phyloP scores from a whole-genome alignment of 345 rosid species.

The Rhodomyrtus tomentosa region DNA sequence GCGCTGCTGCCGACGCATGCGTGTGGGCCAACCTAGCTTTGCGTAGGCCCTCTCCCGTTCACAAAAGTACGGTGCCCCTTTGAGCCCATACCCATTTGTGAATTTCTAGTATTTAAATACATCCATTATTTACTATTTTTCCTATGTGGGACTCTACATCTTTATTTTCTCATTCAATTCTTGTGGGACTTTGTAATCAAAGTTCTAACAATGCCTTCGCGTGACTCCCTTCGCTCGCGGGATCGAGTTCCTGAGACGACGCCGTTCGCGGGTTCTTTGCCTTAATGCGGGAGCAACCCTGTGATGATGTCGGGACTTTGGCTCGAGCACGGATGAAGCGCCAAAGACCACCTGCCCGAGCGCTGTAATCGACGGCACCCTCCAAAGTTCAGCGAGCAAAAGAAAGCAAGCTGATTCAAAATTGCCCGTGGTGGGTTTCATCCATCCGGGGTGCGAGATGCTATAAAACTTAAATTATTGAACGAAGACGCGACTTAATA shows the following conservation, averaged over 20 bases:
- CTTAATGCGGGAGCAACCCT: not conserved
- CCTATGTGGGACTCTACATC: too few species aligned
- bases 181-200: too few species aligned
- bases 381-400: not conserved
- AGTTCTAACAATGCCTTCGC: too few species aligned
- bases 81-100: too few species aligned
- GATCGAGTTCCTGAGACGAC: not conserved
- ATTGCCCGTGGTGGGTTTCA: not conserved
- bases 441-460: not conserved
- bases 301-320: not conserved
- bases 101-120: too few species aligned
- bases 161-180: too few species aligned
- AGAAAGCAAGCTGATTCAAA: not conserved
- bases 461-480: not conserved
- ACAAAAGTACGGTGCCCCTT: too few species aligned
- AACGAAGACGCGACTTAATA: accelerated
- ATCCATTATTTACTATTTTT: too few species aligned
- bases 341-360: not conserved
- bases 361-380: not conserved
- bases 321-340: not conserved
- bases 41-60: too few species aligned
- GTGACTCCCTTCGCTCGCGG: not conserved
- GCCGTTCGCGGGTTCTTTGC: not conserved
- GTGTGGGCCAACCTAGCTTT: too few species aligned
- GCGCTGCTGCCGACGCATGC: too few species aligned